Percentiles rank a stretch among this genome's conserved stretches.
phyloP scores from a whole-genome alignment of 2,329 filamentous ascomycete genomes.

The Aspergillus fischeri region DNA sequence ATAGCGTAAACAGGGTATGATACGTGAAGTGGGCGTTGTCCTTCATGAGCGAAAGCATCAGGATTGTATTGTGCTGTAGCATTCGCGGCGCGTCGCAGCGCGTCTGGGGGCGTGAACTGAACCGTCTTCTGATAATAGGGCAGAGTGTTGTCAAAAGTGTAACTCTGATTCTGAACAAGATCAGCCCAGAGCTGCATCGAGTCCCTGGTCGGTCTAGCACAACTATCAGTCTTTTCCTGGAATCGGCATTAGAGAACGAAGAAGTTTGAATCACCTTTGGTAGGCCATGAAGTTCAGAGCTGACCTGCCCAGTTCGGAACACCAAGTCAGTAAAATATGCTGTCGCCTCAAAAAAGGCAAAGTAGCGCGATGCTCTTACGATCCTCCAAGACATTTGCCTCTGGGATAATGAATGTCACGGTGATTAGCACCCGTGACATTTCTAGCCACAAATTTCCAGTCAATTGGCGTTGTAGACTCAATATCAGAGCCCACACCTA shows the following conservation, averaged over 20 bases:
- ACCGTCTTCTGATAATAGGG: constrained; percentile 28
- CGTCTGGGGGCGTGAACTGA: constrained; percentile 25
- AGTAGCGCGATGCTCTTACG: constrained; percentile 15
- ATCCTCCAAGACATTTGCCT: constrained; percentile 27
- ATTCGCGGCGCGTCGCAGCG: constrained; percentile 11
- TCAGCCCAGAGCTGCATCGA: constrained; percentile 33
- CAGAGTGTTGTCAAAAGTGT: constrained; percentile 26
- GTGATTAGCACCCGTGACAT: constrained; percentile 46
- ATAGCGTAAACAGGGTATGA: constrained; percentile 40
- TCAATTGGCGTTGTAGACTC: constrained; percentile 44
- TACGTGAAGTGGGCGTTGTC: constrained; percentile 38
- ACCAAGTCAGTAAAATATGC: neutral
- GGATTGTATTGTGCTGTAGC: constrained; percentile 22
- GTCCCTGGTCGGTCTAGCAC: constrained; percentile 20
- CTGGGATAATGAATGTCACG: constrained; percentile 27
- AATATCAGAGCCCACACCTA: constrained; percentile 20
- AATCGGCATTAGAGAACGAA: neutral
- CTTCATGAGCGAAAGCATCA: constrained; percentile 25
- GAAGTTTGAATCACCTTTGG: constrained; percentile 18
- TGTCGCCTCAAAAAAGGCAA: neutral
- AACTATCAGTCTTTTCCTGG: neutral
- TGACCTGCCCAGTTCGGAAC: constrained; percentile 15
- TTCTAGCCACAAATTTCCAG: constrained; percentile 46
- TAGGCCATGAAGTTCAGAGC: constrained; percentile 34
- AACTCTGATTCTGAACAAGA: constrained; percentile 28